A percentile compares a stretch with the other conserved stretches of the same genome.
phyloP scores from a whole-genome alignment of 2,329 filamentous ascomycete genomes.

The Gaeumannomyces tritici region DNA sequence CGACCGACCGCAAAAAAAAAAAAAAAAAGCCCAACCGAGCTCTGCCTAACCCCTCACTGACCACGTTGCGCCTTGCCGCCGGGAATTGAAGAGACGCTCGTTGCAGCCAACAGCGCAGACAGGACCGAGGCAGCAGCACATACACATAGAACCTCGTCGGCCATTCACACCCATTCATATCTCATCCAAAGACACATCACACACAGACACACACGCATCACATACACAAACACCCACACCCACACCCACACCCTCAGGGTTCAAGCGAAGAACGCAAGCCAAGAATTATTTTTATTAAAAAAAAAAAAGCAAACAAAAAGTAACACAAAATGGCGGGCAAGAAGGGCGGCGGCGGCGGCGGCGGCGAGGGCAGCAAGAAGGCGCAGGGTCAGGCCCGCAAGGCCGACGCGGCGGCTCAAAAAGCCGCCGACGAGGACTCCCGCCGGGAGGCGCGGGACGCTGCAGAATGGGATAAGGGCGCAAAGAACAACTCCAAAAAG shows the following conservation, averaged over 20 bases:
- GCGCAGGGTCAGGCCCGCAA: constrained; percentile 83
- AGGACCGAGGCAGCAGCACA: no score
- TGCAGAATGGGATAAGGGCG: constrained; percentile 72
- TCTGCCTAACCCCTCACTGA: not conserved
- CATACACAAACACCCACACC: no score
- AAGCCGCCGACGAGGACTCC: constrained; percentile 61
- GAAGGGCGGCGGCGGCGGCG: constrained; percentile 44
- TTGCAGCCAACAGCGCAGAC: no score
- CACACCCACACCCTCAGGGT: not conserved
- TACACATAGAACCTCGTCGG: no score
- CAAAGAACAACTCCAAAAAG: constrained; percentile 84
- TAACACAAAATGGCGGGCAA: constrained; percentile 56
- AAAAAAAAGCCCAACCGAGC: not conserved
- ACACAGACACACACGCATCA: no score
- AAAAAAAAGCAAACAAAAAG: not conserved
- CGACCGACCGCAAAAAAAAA: no score
- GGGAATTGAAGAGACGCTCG: no score
- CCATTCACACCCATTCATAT: not conserved
- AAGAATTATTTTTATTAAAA: no score
- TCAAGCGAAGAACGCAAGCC: not conserved
- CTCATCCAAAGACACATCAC: not conserved
- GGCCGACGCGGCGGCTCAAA: constrained; percentile 74
- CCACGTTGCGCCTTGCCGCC: not conserved
- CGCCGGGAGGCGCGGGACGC: constrained; percentile 60
- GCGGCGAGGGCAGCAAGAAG: constrained; percentile 84